These are phyloP conservation scores for Botrytis hyacinthi DNA, from an alignment of 2,329 filamentous ascomycete genomes.

Conservation along the genomic window DNA sequence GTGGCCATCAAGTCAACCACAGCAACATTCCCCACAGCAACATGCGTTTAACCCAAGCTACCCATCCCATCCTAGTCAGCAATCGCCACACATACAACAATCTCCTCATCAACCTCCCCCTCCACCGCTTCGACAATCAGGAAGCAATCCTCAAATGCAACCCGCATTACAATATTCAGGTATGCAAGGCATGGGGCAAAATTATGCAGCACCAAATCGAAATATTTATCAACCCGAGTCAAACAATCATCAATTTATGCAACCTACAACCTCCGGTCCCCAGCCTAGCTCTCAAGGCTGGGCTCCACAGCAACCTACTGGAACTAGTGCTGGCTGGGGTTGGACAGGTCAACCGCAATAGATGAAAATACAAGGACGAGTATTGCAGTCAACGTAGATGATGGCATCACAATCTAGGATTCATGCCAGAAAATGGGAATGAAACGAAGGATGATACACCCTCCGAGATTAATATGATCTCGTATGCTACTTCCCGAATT, in stretches of 20 bases:
- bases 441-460: too few species aligned
- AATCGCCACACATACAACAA: conserved; percentile 57
- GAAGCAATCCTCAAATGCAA: conserved; percentile 55
- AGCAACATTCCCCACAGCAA: conserved; percentile 63
- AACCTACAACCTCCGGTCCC: conserved; percentile 49
- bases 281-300: conserved; percentile 38
- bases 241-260: conserved; percentile 66
- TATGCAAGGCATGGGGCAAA: conserved; percentile 60
- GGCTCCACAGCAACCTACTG: conserved; percentile 36
- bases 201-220: conserved; percentile 54
- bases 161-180: conserved; percentile 60
- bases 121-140: conserved; percentile 59
- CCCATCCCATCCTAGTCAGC: conserved; percentile 17
- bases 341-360: conserved; percentile 37
- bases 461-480: not conserved
- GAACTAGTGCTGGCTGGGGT: conserved; percentile 34
- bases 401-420: conserved; percentile 26
- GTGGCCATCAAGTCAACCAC: conserved; percentile 61
- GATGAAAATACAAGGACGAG: not conserved
- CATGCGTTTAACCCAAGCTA: conserved; percentile 19
- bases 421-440: not conserved
- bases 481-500: not conserved
- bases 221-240: conserved; percentile 59
- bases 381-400: conserved; percentile 27
- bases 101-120: conserved; percentile 54